Conservation (phyloP, 805 yeast species). For the Hanseniaspora vineae region DNA sequence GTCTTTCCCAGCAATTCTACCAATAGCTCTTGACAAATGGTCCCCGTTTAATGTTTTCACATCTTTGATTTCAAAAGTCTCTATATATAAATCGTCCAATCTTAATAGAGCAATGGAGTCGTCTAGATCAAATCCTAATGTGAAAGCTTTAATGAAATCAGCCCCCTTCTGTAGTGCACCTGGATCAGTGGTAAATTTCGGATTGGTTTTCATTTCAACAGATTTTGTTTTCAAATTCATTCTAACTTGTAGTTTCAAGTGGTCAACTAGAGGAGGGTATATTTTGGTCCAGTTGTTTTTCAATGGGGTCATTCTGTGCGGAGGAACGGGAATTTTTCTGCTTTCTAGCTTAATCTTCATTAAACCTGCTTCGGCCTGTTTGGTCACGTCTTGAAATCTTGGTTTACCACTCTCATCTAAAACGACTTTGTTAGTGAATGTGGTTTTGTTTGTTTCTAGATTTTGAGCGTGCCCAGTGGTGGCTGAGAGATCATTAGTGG, state of each 20-base stretch:
- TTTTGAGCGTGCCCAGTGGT: no score
- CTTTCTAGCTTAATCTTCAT: conserved; percentile 68
- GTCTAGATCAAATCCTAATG: conserved; percentile 92
- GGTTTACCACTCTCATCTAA: conserved; percentile 81
- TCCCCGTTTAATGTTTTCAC: conserved; percentile 93
- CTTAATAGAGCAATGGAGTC: conserved; percentile 92
- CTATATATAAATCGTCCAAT: conserved; percentile 91
- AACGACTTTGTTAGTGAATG: conserved; percentile 16
- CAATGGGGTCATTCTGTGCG: conserved; percentile 92
- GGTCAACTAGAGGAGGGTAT: conserved; percentile 92
- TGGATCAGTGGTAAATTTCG: conserved; percentile 71
- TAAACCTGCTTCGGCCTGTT: conserved; percentile 47
- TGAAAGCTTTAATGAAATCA: conserved; percentile 89
- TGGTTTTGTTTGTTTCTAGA: not conserved
- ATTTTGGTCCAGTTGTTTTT: conserved; percentile 85
- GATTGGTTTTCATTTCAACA: conserved; percentile 74
- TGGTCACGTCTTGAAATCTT: conserved; percentile 37
- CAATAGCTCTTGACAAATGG: conserved; percentile 96
- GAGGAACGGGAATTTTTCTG: conserved; percentile 88
- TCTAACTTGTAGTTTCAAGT: conserved; percentile 80
- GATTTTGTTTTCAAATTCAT: conserved; percentile 84
- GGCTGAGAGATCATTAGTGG: conserved; percentile 1
- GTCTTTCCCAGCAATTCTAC: conserved; percentile 99
- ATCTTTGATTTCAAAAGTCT: conserved; percentile 93
- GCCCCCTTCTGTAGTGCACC: conserved; percentile 97